These are phyloP conservation scores for Chaetomium olivaceum DNA, from an alignment of 2,329 filamentous ascomycete species.

Conservation along the genomic window DNA sequence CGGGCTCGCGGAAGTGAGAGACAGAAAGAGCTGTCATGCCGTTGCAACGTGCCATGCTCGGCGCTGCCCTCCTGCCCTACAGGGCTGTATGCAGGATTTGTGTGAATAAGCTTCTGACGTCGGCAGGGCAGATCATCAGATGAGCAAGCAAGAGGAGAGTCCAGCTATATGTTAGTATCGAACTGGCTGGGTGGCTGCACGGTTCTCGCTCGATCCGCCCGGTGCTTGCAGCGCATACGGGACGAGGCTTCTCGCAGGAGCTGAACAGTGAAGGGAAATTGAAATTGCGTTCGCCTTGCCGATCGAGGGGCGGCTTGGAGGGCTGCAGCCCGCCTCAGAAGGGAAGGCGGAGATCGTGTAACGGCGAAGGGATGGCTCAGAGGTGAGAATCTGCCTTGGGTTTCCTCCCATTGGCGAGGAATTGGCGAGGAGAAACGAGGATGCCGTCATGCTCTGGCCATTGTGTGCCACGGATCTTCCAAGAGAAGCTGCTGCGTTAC, in stretches of 20 bases:
- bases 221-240: neutral
- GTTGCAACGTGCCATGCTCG: neutral
- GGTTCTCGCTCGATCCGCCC: neutral
- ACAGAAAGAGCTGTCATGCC: neutral
- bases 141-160: neutral
- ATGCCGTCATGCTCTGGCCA: conserved; percentile 9
- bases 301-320: neutral
- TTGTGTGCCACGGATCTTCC: neutral
- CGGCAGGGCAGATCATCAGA: neutral
- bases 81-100: neutral
- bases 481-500: conserved; percentile 1
- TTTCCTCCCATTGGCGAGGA: neutral
- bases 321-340: neutral
- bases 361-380: neutral
- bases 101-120: conserved; percentile 3
- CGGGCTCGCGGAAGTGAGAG: neutral
- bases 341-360: neutral
- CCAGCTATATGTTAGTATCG: neutral
- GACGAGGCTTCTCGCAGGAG: neutral
- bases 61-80: neutral
- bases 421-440: neutral
- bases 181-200: neutral
- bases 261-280: neutral
- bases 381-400: neutral
- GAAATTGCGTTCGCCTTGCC: neutral